Percentiles rank a stretch among this genome's conserved stretches.
Evolutionary conservation across 805 yeast genomes (phyloP).

Genomic region (Nakazawaea populi): DNA sequence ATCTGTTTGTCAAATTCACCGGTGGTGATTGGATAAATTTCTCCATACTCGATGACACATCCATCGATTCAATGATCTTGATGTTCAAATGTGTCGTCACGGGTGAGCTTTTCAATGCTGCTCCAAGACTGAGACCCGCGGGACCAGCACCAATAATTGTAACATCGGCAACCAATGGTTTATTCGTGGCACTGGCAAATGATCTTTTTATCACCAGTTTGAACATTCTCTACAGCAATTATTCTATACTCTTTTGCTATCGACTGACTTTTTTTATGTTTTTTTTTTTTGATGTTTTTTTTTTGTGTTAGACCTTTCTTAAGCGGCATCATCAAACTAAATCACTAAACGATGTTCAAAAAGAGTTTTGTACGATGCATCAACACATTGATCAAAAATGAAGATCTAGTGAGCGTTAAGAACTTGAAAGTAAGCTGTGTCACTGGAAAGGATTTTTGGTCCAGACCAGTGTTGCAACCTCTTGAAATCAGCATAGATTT

Average conservation of each 20-base stretch:
- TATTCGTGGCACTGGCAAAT: conserved; percentile 17
- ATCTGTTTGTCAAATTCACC: conserved; percentile 64
- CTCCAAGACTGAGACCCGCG: conserved; percentile 83
- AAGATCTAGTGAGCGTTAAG: conserved; percentile 43
- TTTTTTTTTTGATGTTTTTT: background rate
- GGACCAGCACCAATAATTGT: conserved; percentile 96
- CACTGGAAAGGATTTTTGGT: conserved; percentile 75
- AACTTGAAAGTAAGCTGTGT: conserved; percentile 57
- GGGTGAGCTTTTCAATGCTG: conserved; percentile 71
- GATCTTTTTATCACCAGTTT: conserved; percentile 11
- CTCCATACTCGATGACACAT: conserved; percentile 41
- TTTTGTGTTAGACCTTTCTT: background rate
- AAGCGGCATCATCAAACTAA: background rate
- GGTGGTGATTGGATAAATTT: conserved; percentile 40
- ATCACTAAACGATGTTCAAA: background rate
- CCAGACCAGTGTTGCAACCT: conserved; percentile 60
- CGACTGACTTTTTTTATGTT: background rate
- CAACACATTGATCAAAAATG: conserved; percentile 5
- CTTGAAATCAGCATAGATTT: conserved; percentile 53
- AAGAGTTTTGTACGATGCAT: background rate
- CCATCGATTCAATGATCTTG: conserved; percentile 69
- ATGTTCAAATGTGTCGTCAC: conserved; percentile 54
- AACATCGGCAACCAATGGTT: conserved; percentile 44
- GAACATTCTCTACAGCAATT: background rate
- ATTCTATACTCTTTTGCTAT: background rate